Evolutionary conservation across 2,329 filamentous ascomycete species (phyloP).

Genomic region (Trichoderma brevicompactum): DNA sequence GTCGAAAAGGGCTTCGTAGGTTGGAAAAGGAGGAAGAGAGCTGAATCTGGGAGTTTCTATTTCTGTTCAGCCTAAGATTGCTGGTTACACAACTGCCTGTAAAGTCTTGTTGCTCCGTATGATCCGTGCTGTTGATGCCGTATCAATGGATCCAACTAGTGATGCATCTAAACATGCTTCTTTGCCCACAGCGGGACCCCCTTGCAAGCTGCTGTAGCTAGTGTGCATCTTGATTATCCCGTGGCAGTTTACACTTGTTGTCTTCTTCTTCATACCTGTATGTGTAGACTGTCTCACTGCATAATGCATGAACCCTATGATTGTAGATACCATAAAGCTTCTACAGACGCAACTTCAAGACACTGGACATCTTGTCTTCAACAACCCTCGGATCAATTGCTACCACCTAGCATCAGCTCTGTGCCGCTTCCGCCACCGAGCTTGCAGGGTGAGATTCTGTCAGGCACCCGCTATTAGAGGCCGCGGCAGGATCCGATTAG

Average conservation of each 20-base stretch:
- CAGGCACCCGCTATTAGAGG: constrained; percentile 24
- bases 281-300: background rate
- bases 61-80: background rate
- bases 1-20: background rate
- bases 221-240: background rate
- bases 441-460: constrained; percentile 4
- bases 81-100: background rate
- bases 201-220: background rate
- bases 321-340: background rate
- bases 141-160: background rate
- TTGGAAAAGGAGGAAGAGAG: background rate
- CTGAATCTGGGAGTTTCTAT: background rate
- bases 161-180: constrained; percentile 25
- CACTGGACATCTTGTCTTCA: background rate
- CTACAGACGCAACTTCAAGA: background rate
- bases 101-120: no score
- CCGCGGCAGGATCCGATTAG: constrained; percentile 10
- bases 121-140: no score
- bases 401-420: background rate
- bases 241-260: no score
- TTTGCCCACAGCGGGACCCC: background rate
- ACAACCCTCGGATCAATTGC: background rate
- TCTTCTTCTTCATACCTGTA: no score
- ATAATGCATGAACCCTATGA: background rate
- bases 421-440: constrained; percentile 9